These are phyloP conservation scores for Auriscalpium microsporum DNA, from an alignment of 768 basidiomycete species.

Conservation along the genomic window DNA sequence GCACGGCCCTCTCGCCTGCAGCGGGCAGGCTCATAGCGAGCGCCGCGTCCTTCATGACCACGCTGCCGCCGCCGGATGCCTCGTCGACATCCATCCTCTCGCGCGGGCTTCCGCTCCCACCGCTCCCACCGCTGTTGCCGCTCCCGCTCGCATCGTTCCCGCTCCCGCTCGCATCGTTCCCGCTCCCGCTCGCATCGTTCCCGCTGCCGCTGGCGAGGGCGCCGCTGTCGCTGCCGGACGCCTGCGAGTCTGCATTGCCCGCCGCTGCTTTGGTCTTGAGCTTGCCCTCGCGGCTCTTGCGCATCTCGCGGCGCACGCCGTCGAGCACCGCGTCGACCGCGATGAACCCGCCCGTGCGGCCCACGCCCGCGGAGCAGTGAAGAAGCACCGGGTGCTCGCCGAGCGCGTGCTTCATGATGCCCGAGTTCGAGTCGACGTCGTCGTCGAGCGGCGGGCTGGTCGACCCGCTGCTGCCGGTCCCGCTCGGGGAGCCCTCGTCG, in stretches of 20 bases:
- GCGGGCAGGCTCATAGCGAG: conserved; percentile 10
- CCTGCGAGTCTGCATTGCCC: too few relatives aligned
- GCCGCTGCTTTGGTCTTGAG: conserved; percentile 5
- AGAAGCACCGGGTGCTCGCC: conserved; percentile 59
- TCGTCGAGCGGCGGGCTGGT: conserved; percentile 11
- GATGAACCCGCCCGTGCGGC: conserved; percentile 90
- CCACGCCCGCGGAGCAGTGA: conserved; percentile 93
- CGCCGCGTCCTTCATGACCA: conserved; percentile 1
- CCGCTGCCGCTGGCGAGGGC: conserved; percentile 14
- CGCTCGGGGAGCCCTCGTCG: conserved; percentile 10
- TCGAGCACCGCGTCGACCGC: conserved; percentile 82
- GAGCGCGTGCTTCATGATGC: conserved; percentile 45
- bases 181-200: conserved; percentile 3
- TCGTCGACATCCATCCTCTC: conserved; percentile 24
- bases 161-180: neutral
- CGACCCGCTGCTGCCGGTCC: conserved; percentile 7
- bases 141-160: conserved; percentile 1
- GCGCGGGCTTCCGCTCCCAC: conserved; percentile 13
- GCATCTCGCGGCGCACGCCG: conserved; percentile 55
- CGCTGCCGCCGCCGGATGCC: conserved; percentile 9
- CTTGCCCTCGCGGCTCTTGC: conserved; percentile 23
- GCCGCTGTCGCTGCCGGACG: too few relatives aligned
- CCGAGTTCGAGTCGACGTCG: conserved; percentile 45
- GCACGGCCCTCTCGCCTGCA: conserved; percentile 2
- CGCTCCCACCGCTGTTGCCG: conserved; percentile 11